phyloP scores from a whole-genome alignment of 140 eudicot species.

The Stevia rebaudiana region DNA sequence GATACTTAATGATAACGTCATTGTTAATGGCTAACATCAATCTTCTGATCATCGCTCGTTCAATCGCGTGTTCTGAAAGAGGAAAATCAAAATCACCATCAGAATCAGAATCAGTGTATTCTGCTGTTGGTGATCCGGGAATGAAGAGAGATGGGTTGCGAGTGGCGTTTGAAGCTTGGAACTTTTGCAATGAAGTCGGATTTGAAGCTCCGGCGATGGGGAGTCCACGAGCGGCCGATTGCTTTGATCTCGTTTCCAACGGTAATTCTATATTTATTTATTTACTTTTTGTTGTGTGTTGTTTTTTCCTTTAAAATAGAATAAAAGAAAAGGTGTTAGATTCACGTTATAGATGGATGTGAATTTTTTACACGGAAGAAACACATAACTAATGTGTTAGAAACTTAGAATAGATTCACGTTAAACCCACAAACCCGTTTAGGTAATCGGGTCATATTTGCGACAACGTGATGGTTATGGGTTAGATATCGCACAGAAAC shows the following conservation, averaged over 20 bases:
- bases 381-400: too few relatives aligned
- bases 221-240: slow-evolving; percentile 93
- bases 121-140: slow-evolving; percentile 86
- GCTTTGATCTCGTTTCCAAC: slow-evolving; percentile 43
- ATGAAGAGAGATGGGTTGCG: slow-evolving; percentile 72
- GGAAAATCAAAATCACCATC: background rate
- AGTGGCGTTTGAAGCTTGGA: slow-evolving; percentile 86
- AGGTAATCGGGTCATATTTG: too few relatives aligned
- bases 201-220: slow-evolving; percentile 74
- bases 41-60: background rate
- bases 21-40: slow-evolving; percentile 1
- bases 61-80: background rate
- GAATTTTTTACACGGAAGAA: too few relatives aligned
- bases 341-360: too few relatives aligned
- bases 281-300: too few relatives aligned
- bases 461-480: too few relatives aligned
- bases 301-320: too few relatives aligned
- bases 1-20: slow-evolving; percentile 12
- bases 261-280: background rate
- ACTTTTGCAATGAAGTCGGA: slow-evolving; percentile 88
- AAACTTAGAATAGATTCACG: too few relatives aligned
- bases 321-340: too few relatives aligned
- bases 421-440: too few relatives aligned
- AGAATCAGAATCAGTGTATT: background rate
- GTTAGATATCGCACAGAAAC: too few relatives aligned